phyloP scores from a whole-genome alignment of 768 basidiomycete genomes.

The Phylloporus scabripes region DNA sequence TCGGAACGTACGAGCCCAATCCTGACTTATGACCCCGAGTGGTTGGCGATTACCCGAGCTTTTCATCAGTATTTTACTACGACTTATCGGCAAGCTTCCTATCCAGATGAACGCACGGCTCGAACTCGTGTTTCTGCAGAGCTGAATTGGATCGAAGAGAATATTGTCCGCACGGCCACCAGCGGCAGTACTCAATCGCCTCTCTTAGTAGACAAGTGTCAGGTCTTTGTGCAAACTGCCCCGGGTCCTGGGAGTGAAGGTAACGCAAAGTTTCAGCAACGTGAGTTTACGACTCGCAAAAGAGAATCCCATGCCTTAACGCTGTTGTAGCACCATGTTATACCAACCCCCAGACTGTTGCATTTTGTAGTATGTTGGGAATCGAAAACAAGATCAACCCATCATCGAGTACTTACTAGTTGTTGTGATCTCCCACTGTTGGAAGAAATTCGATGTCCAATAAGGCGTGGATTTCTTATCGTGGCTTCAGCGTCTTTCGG shows the following conservation, averaged over 20 bases:
- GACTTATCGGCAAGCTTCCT: slow-evolving; percentile 40
- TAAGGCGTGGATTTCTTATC: not conserved
- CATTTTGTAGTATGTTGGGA: slow-evolving; percentile 75
- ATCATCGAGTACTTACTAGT: slow-evolving; percentile 4
- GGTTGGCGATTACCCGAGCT: slow-evolving; percentile 90
- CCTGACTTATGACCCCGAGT: slow-evolving; percentile 79
- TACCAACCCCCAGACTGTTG: slow-evolving; percentile 84
- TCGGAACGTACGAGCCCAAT: slow-evolving; percentile 22
- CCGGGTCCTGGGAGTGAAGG: slow-evolving; percentile 45
- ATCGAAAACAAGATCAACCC: slow-evolving; percentile 68
- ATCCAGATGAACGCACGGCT: slow-evolving; percentile 53
- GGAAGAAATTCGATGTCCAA: not conserved
- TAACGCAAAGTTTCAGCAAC: slow-evolving; percentile 33
- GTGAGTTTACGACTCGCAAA: slow-evolving; percentile 26
- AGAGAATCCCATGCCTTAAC: not conserved
- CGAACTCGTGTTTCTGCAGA: slow-evolving; percentile 53
- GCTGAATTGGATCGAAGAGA: slow-evolving; percentile 59
- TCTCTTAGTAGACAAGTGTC: slow-evolving; percentile 46
- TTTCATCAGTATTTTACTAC: slow-evolving; percentile 75
- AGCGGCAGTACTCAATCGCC: not conserved
- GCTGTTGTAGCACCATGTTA: slow-evolving; percentile 59
- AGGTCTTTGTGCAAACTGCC: slow-evolving; percentile 65
- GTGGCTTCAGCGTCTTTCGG: not conserved
- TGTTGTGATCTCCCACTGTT: not conserved
- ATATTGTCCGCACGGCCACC: slow-evolving; percentile 36